Conservation (phyloP, 2,329 filamentous ascomycete species). For the Alternaria atra region DNA sequence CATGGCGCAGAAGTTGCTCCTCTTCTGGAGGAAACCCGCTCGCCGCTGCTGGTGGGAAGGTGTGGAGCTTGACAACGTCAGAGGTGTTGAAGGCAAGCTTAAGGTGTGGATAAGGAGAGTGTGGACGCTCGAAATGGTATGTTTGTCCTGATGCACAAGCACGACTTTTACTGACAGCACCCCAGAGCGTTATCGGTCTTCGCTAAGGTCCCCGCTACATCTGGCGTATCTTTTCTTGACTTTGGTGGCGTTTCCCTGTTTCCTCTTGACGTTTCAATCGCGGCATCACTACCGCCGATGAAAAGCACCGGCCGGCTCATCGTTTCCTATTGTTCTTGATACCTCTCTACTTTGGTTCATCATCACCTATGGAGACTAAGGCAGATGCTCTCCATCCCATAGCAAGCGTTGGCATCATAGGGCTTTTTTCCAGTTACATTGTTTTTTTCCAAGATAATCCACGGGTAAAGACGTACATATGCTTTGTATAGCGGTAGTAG, state of each 20-base stretch:
- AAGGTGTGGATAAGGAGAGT: slow-evolving; percentile 99
- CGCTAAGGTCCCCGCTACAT: slow-evolving; percentile 59
- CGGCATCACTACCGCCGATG: slow-evolving; percentile 17
- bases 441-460: slow-evolving; percentile 16
- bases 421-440: slow-evolving; percentile 14
- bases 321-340: slow-evolving; percentile 35
- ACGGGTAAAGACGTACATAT: slow-evolving; percentile 21
- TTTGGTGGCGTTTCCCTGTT: slow-evolving; percentile 20
- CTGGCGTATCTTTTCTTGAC: slow-evolving; percentile 25
- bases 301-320: slow-evolving; percentile 22
- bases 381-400: slow-evolving; percentile 36
- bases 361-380: slow-evolving; percentile 14
- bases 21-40: slow-evolving; percentile 98
- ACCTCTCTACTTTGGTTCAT: slow-evolving; percentile 32
- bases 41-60: slow-evolving; percentile 99
- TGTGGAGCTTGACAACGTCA: slow-evolving; percentile 86
- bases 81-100: slow-evolving; percentile 87
- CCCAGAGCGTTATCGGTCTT: slow-evolving; percentile 82
- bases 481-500: slow-evolving; percentile 24
- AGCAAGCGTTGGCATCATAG: slow-evolving; percentile 26
- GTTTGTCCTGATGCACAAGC: neutral
- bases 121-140: slow-evolving; percentile 95
- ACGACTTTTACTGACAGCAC: slow-evolving; percentile 19
- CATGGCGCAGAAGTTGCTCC: slow-evolving; percentile 96
- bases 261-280: slow-evolving; percentile 12